These are phyloP conservation scores for Rutidosis leptorrhynchoides DNA, from an alignment of 129 eudicot species.

Conservation along the genomic window DNA sequence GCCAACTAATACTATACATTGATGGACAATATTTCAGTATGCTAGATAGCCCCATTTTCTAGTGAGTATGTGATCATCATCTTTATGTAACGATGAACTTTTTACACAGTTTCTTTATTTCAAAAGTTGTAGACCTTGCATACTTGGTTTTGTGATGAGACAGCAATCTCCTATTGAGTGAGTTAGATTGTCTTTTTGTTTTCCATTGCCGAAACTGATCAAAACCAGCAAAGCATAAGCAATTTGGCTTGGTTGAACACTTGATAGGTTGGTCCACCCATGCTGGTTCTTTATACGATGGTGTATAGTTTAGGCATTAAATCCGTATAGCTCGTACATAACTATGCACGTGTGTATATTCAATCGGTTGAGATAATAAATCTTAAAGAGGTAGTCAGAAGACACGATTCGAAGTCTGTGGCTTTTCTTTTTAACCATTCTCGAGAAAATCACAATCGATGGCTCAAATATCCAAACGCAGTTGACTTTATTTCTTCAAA, in stretches of 20 bases:
- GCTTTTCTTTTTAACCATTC: background rate
- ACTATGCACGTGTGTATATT: too few relatives aligned
- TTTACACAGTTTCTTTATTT: conserved; percentile 5
- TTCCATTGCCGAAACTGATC: background rate
- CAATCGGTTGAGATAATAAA: too few relatives aligned
- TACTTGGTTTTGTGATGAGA: conserved; percentile 23
- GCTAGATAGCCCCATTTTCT: conserved; percentile 1
- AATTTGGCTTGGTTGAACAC: background rate
- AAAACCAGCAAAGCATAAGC: background rate
- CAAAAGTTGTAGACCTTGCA: conserved; percentile 25
- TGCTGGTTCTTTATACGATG: background rate
- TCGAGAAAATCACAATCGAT: background rate
- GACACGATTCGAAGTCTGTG: too few relatives aligned
- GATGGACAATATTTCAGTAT: conserved; percentile 11
- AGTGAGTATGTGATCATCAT: conserved; percentile 2
- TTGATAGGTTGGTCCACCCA: background rate
- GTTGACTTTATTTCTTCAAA: background rate
- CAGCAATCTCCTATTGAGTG: background rate
- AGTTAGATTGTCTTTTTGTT: background rate
- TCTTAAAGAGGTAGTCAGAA: too few relatives aligned
- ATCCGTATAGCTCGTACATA: too few relatives aligned
- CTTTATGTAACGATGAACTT: background rate
- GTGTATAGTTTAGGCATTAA: background rate
- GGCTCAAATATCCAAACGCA: background rate
- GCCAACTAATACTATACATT: conserved; percentile 6